Conservation (phyloP, 306 rosid species). For the Prunus padus region DNA sequence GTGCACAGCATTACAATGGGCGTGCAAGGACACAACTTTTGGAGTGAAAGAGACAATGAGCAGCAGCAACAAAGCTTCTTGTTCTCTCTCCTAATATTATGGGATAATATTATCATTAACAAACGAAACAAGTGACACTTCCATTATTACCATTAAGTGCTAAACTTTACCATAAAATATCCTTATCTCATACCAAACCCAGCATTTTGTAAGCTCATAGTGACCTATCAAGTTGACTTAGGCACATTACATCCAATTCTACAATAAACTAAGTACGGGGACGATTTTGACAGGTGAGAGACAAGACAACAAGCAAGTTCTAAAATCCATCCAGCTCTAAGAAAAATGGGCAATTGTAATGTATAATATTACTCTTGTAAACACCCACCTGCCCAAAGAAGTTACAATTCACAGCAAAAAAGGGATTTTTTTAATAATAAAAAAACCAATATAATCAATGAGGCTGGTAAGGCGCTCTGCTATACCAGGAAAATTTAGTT, state of each 20-base stretch:
- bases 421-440: not conserved
- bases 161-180: slow-evolving; percentile 21
- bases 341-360: not conserved
- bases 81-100: slow-evolving; percentile 7
- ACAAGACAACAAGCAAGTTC: not conserved
- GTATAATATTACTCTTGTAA: not conserved
- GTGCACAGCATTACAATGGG: slow-evolving; percentile 37
- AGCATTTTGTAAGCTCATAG: slow-evolving; percentile 3
- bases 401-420: not conserved
- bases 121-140: slow-evolving; percentile 28
- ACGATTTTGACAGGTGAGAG: not conserved
- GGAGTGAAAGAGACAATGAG: slow-evolving; percentile 26
- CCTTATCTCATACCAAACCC: slow-evolving; percentile 16
- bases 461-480: not conserved
- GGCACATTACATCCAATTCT: not conserved
- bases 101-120: slow-evolving; percentile 12
- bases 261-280: not conserved
- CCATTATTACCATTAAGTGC: slow-evolving; percentile 27
- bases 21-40: slow-evolving; percentile 41
- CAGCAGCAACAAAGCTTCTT: not conserved
- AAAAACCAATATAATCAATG: not conserved
- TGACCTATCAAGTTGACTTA: slow-evolving; percentile 30
- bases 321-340: not conserved
- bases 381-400: too few relatives aligned
- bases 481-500: too few relatives aligned